Evolutionary conservation across 176 grass and related monocot species (phyloP).

Genomic region (Phragmites australis): DNA sequence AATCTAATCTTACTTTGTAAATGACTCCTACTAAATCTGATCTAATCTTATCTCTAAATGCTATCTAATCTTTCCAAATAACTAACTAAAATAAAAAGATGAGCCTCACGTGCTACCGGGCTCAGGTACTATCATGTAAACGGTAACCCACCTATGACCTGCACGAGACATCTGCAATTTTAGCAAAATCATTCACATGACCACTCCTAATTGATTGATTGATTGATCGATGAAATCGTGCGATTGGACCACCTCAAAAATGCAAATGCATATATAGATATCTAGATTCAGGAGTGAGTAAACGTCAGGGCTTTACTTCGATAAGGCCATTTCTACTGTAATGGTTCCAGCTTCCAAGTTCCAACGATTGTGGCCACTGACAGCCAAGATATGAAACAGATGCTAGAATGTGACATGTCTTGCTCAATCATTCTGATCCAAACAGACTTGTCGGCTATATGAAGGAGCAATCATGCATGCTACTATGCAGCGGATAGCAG

Average conservation of each 20-base stretch:
- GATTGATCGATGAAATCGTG: background rate
- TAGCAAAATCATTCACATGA: background rate
- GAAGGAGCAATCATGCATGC: background rate
- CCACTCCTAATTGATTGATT: background rate
- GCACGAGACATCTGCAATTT: no score
- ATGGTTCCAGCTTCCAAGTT: conserved; percentile 17
- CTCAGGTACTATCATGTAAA: no score
- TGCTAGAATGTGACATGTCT: conserved; percentile 25
- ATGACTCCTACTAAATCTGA: no score
- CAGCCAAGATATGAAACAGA: conserved; percentile 13
- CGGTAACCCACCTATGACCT: no score
- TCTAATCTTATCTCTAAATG: no score
- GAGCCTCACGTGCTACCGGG: no score
- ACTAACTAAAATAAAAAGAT: no score
- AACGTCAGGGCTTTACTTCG: background rate
- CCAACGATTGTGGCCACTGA: background rate
- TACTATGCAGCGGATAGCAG: background rate
- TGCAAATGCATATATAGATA: background rate
- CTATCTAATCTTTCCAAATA: no score
- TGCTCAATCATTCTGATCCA: conserved; percentile 17
- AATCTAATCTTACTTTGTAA: no score
- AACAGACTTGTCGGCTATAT: background rate
- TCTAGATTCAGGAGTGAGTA: background rate
- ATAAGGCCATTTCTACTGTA: conserved; percentile 14
- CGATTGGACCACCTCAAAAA: background rate